A percentile compares a stretch with the other conserved stretches of the same genome.
phyloP scores from a whole-genome alignment of 768 basidiomycete species.

The Pholiota molesta region DNA sequence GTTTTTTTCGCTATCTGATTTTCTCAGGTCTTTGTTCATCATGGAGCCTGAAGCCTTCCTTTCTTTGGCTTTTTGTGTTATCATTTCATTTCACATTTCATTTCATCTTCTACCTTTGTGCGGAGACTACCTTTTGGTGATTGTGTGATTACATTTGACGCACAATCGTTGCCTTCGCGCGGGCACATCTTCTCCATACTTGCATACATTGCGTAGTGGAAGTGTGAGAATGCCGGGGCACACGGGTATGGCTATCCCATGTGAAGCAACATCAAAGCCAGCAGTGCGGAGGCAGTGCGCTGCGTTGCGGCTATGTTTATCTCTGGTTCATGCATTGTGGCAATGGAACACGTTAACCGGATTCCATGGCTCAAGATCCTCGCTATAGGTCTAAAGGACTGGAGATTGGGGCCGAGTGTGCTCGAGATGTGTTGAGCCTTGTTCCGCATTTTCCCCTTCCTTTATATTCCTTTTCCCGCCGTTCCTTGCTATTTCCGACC shows the following conservation, averaged over 20 bases:
- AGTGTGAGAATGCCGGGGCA: slow-evolving; percentile 17
- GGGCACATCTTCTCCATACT: slow-evolving; percentile 10
- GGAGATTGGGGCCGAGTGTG: background rate
- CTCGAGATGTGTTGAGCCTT: slow-evolving; percentile 7
- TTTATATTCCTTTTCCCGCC: slow-evolving; percentile 11
- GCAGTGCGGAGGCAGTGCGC: slow-evolving; percentile 4
- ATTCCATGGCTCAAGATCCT: background rate
- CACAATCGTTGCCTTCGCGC: slow-evolving; percentile 1
- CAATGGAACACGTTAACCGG: background rate
- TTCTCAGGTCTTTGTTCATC: slow-evolving; percentile 5
- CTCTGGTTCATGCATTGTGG: background rate
- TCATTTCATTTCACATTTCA: background rate
- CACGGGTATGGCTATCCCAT: slow-evolving; percentile 10
- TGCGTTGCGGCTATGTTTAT: slow-evolving; percentile 9
- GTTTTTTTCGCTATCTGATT: slow-evolving; percentile 7
- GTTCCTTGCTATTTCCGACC: background rate
- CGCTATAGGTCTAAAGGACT: background rate
- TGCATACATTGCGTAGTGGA: slow-evolving; percentile 12
- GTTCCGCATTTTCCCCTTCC: slow-evolving; percentile 14
- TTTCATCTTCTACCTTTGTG: slow-evolving; percentile 1
- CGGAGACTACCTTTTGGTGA: background rate
- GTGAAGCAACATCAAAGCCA: slow-evolving; percentile 10
- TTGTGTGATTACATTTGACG: background rate
- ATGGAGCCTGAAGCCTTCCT: background rate
- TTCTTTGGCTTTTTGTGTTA: background rate